phyloP scores from a whole-genome alignment of 805 yeast species.

The Brettanomyces nanus region DNA sequence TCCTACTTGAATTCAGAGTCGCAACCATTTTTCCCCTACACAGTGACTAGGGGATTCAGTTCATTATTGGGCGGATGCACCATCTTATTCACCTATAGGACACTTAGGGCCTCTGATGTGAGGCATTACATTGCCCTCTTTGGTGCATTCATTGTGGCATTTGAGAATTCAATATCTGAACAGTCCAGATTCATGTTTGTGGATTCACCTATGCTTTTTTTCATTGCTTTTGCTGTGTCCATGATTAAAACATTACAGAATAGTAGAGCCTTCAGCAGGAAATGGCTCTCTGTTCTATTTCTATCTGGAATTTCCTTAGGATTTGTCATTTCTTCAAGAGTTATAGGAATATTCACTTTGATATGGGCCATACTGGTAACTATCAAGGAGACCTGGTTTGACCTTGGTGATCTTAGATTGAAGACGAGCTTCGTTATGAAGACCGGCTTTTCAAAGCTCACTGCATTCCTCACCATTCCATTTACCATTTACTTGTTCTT shows the following conservation, averaged over 20 bases:
- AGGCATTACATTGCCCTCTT: slow-evolving; percentile 40
- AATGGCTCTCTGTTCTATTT: slow-evolving; percentile 47
- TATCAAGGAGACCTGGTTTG: slow-evolving; percentile 51
- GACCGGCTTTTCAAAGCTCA: slow-evolving; percentile 27
- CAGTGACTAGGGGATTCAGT: slow-evolving; percentile 49
- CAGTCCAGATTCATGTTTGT: slow-evolving; percentile 47
- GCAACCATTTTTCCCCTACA: slow-evolving; percentile 35
- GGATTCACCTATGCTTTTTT: slow-evolving; percentile 38
- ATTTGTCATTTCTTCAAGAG: slow-evolving; percentile 52
- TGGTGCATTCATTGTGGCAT: slow-evolving; percentile 41
- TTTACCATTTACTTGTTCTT: slow-evolving; percentile 44
- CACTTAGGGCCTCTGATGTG: slow-evolving; percentile 48
- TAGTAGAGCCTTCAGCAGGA: slow-evolving; percentile 32
- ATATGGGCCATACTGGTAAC: slow-evolving; percentile 16
- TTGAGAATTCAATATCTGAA: slow-evolving; percentile 61
- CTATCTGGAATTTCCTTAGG: slow-evolving; percentile 46
- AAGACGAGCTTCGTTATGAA: slow-evolving; percentile 33
- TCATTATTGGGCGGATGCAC: slow-evolving; percentile 47
- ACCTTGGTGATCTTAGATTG: slow-evolving; percentile 59
- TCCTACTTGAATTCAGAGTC: slow-evolving; percentile 3
- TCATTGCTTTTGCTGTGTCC: slow-evolving; percentile 36
- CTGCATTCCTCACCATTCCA: slow-evolving; percentile 47
- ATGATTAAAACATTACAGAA: slow-evolving; percentile 18
- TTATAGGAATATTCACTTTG: slow-evolving; percentile 55
- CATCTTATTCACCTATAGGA: slow-evolving; percentile 44